Evolutionary conservation across 306 rosid genomes (phyloP).

Genomic region (Glycine latifolia): DNA sequence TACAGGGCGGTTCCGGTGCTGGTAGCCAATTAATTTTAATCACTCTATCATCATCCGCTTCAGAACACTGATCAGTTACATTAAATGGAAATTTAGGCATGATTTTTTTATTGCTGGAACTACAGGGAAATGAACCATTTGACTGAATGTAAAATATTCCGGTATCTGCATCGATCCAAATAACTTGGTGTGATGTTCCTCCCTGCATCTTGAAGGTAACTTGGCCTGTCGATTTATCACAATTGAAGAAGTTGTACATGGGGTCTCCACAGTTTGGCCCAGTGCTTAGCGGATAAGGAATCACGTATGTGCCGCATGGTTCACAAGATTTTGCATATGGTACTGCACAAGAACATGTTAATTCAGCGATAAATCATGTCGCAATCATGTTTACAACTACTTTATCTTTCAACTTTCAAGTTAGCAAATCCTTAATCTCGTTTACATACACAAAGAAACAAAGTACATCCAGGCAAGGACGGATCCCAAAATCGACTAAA

Average conservation of each 20-base stretch:
- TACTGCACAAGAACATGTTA: constrained; percentile 41
- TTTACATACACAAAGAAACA: neutral
- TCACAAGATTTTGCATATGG: constrained; percentile 43
- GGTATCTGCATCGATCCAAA: neutral
- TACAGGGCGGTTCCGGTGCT: constrained; percentile 51
- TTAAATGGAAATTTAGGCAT: constrained; percentile 1
- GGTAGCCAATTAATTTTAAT: constrained; percentile 46
- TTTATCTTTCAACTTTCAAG: no score
- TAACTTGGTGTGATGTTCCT: constrained; percentile 23
- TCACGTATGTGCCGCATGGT: constrained; percentile 54
- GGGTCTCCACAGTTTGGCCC: constrained; percentile 58
- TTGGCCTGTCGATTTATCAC: constrained; percentile 15
- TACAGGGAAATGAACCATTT: neutral
- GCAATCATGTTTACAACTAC: constrained; percentile 2
- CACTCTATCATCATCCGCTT: neutral
- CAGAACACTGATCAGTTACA: neutral
- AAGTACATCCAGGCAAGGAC: neutral
- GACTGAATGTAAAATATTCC: constrained; percentile 37
- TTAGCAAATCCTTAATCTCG: no score
- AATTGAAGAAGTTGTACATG: constrained; percentile 42
- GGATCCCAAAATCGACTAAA: no score
- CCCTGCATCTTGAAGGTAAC: constrained; percentile 36
- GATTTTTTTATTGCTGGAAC: neutral
- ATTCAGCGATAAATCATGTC: neutral
- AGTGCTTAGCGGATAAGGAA: constrained; percentile 69